phyloP scores from a whole-genome alignment of 2,329 filamentous ascomycete species.

The Trichophyton mentagrophytes region DNA sequence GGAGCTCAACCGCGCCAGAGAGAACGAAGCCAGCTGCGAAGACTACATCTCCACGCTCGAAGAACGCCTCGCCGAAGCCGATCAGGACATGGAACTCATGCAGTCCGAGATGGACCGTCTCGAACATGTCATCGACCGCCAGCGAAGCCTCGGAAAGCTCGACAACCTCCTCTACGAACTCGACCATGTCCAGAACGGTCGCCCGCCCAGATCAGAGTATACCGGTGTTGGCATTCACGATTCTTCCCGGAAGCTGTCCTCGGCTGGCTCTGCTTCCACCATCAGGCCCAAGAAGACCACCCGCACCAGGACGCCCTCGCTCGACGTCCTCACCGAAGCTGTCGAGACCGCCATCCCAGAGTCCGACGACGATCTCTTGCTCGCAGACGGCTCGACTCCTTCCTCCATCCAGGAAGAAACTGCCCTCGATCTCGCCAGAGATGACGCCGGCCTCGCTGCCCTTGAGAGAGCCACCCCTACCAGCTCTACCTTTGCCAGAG shows the following conservation, averaged over 20 bases:
- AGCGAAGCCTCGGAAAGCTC: constrained; percentile 85
- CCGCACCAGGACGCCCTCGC: constrained; percentile 22
- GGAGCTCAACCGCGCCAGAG: constrained; percentile 73
- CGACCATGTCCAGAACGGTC: constrained; percentile 54
- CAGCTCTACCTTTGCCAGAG: background rate
- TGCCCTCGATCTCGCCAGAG: constrained; percentile 10
- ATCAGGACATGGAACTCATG: constrained; percentile 94
- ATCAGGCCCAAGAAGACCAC: constrained; percentile 18
- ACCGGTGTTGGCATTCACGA: background rate
- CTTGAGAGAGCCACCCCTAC: constrained; percentile 24
- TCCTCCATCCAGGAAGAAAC: constrained; percentile 13
- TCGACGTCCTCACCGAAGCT: constrained; percentile 34
- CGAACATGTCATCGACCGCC: constrained; percentile 88
- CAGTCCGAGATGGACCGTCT: constrained; percentile 88
- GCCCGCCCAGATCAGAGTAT: no score
- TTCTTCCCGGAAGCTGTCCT: constrained; percentile 20
- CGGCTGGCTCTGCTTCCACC: constrained; percentile 12
- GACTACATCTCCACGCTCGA: constrained; percentile 97
- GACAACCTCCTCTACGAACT: constrained; percentile 86
- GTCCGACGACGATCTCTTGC: constrained; percentile 26
- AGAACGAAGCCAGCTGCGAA: constrained; percentile 81
- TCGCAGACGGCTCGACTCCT: constrained; percentile 22
- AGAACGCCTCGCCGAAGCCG: constrained; percentile 85
- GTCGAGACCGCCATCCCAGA: constrained; percentile 35
- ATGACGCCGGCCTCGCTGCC: constrained; percentile 24